Percentiles rank a stretch among this genome's conserved stretches.
phyloP scores from a whole-genome alignment of 345 rosid genomes.

The Citrus reticulata region DNA sequence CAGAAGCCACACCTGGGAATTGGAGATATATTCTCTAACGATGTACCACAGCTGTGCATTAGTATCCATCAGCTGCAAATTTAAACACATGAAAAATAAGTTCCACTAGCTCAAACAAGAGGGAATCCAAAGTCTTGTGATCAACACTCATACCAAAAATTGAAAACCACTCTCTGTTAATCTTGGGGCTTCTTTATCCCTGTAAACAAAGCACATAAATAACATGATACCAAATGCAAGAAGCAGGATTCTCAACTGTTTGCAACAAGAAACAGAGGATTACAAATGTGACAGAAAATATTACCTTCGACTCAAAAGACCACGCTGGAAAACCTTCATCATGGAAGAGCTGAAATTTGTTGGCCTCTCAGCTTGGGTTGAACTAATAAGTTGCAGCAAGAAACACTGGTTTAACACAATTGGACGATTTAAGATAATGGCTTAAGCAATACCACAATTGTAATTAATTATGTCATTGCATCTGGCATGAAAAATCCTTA shows the following conservation, averaged over 20 bases:
- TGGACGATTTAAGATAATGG: slow-evolving; percentile 27
- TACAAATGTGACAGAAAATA: slow-evolving; percentile 11
- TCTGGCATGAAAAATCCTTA: slow-evolving; percentile 4
- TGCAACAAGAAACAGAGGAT: slow-evolving; percentile 4
- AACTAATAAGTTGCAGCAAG: slow-evolving; percentile 85
- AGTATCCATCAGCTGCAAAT: slow-evolving; percentile 92
- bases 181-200: slow-evolving; percentile 81
- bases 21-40: slow-evolving; percentile 88
- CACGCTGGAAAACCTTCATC: slow-evolving; percentile 89
- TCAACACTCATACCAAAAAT: slow-evolving; percentile 71
- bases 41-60: slow-evolving; percentile 98
- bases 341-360: slow-evolving; percentile 83
- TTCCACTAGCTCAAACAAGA: slow-evolving; percentile 8
- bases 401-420: slow-evolving; percentile 62
- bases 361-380: slow-evolving; percentile 64
- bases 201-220: slow-evolving; percentile 25
- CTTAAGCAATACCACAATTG: slow-evolving; percentile 6
- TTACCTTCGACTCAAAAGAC: slow-evolving; percentile 78
- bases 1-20: slow-evolving; percentile 69
- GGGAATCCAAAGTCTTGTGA: slow-evolving; percentile 20
- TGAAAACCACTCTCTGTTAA: slow-evolving; percentile 96
- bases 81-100: slow-evolving; percentile 17
- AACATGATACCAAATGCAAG: slow-evolving; percentile 7
- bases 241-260: slow-evolving; percentile 14
- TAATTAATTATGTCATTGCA: not conserved